A percentile compares a stretch with the other conserved stretches of the same genome.
These are phyloP conservation scores for Aplosporella prunicola DNA, from an alignment of 2,329 filamentous ascomycete genomes.

Conservation along the genomic window DNA sequence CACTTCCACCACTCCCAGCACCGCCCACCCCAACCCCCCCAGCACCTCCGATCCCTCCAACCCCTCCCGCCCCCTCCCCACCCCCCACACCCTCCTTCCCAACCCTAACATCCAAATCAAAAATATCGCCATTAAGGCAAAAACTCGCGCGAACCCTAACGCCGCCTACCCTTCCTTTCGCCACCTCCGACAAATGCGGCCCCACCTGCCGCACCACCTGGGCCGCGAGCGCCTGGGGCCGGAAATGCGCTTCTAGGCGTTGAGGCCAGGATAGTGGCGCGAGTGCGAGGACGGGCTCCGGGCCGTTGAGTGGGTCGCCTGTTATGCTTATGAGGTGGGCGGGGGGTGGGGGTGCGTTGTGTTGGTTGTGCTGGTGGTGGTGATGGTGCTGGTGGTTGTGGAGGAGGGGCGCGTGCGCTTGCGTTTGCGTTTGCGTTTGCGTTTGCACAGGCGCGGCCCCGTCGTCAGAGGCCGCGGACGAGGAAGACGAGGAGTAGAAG, in stretches of 20 bases:
- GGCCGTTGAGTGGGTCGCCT: conserved; percentile 20
- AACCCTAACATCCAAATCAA: conserved; percentile 37
- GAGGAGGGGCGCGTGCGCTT: conserved; percentile 1
- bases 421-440: too few species aligned
- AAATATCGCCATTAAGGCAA: conserved; percentile 36
- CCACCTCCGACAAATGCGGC: conserved; percentile 30
- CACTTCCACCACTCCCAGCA: conserved; percentile 8
- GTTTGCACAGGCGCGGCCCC: too few species aligned
- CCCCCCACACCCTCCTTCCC: conserved; percentile 19
- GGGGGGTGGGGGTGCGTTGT: background rate
- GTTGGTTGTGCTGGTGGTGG: background rate
- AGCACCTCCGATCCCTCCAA: background rate
- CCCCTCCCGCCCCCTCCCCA: background rate
- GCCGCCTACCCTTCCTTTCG: conserved; percentile 32
- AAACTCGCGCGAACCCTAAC: conserved; percentile 38
- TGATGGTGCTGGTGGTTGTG: conserved; percentile 4
- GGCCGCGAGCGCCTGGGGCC: conserved; percentile 32
- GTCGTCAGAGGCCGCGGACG: conserved; percentile 19
- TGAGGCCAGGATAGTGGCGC: conserved; percentile 30
- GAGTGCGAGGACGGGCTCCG: conserved; percentile 14
- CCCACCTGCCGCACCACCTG: conserved; percentile 32
- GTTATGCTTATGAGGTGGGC: conserved; percentile 4
- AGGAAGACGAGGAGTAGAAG: too few species aligned
- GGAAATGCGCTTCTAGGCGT: conserved; percentile 30
- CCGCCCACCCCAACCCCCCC: background rate